Conservation (phyloP, 495 filamentous ascomycete genomes). For the Astrothelium subdiscretum region DNA sequence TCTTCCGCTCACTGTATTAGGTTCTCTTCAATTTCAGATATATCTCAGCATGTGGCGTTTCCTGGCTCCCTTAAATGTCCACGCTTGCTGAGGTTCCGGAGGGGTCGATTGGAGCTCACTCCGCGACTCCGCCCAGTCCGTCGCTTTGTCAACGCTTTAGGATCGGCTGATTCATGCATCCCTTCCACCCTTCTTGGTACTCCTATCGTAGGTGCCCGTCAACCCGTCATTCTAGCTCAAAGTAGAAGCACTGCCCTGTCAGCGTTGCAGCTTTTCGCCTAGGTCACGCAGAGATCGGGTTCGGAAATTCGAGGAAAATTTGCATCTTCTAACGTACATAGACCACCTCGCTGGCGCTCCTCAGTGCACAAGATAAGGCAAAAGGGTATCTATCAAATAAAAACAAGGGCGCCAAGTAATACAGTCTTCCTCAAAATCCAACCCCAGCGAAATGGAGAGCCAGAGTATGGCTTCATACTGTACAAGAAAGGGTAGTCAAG, state of each 20-base stretch:
- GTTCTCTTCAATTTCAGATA: no score
- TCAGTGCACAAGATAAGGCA: not conserved
- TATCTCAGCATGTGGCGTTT: no score
- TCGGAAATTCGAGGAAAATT: not conserved
- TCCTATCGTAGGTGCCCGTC: not conserved
- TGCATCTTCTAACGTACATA: not conserved
- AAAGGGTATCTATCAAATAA: not conserved
- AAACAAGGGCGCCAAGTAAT: not conserved
- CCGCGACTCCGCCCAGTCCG: not conserved
- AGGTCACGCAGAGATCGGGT: not conserved
- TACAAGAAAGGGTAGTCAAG: not conserved
- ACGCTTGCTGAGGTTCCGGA: no score
- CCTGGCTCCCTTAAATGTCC: no score
- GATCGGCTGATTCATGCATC: not conserved
- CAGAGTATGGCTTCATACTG: not conserved
- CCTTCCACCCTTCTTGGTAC: no score
- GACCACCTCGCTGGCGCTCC: not conserved
- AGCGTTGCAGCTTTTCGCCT: not conserved
- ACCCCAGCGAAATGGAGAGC: not conserved
- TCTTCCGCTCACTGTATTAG: no score
- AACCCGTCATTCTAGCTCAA: not conserved
- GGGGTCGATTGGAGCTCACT: no score
- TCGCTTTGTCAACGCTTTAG: not conserved
- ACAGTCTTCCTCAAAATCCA: not conserved
- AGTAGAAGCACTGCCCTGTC: no score